Evolutionary conservation across 495 filamentous ascomycete genomes (phyloP), one percentile per base, ranked within the genome.

Genomic region (Penicillium ochrochloron): DNA sequence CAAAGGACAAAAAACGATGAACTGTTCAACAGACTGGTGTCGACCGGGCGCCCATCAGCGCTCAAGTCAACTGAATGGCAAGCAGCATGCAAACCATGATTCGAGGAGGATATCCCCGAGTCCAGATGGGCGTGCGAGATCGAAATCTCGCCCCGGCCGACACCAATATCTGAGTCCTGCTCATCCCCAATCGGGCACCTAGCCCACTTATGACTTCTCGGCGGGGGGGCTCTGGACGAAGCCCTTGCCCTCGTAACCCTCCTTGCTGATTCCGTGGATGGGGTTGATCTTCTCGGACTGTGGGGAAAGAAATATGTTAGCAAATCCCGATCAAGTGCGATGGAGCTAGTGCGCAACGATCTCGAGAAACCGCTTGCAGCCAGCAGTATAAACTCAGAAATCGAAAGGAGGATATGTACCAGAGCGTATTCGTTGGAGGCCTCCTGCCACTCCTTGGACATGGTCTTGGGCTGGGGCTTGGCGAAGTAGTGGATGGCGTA

Each of bases 381-480:
- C 23, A 14, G 19, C 46, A 12, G 2, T 5, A 27, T 27, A 10
- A 50, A 27, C 3, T 12, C 42, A 27, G 17, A 8, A 46, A 29
- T 37, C 12, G 37, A 14, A 29, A 61, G 58, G 34, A 29, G 67
- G 77, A 67, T 69, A 75, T 79, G 44, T 82, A 96, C 94, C 86
- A 86, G 91, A 73, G 97, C 83, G 77, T 90, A 96, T 82, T 96
- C 95, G 78, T 98, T 94, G 63, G 87, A 85, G 60, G 88, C 89
- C 83, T 97, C 92, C 82, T 98, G 91, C 82, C 86, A 98, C 81
- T 99, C 95, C 84, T 91, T 90, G 79, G 81, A 94, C 92, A 99
- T 94, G 69, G 95, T 97, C 78, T 79, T 82, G 57, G 95, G 95
- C 55, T 85, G 66, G 39, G 85, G 83, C 73, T 87, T 85, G 64